Evolutionary conservation across 1,284 basidiomycete genomes (phyloP).

Genomic region (Erythrobasidium hasegawianum): DNA sequence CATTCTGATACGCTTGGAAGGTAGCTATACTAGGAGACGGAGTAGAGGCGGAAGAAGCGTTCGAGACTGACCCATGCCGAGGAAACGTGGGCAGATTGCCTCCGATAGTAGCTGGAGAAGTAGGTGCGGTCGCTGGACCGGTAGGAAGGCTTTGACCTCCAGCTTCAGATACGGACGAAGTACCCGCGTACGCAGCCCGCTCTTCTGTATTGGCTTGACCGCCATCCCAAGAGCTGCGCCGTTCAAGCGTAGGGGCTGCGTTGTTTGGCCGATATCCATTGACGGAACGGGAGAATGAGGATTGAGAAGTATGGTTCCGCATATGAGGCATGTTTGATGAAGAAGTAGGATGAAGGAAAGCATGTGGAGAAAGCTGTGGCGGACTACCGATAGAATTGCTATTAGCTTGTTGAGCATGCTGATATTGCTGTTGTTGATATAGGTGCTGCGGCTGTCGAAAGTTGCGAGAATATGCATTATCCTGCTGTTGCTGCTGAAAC

Average conservation of each 20-base stretch:
- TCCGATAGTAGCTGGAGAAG: constrained; percentile 11
- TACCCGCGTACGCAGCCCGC: neutral
- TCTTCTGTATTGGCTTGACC: constrained; percentile 11
- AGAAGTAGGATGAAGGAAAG: neutral
- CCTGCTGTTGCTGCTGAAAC: neutral
- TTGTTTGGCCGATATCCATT: constrained; percentile 1
- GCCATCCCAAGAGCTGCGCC: constrained; percentile 30
- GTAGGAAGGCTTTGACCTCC: neutral
- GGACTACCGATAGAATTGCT: neutral
- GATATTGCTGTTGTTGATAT: constrained; percentile 15
- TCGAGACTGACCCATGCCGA: neutral
- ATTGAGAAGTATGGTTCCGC: too few species aligned
- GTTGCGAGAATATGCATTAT: neutral
- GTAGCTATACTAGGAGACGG: constrained; percentile 7
- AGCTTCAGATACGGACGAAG: constrained; percentile 22
- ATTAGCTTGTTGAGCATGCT: neutral
- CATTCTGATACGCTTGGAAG: too few species aligned
- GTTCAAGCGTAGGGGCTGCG: neutral
- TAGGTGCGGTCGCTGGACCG: constrained; percentile 25
- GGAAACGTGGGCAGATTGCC: constrained; percentile 13
- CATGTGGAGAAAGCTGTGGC: neutral
- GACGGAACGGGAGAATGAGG: neutral
- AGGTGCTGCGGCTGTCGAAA: constrained; percentile 3
- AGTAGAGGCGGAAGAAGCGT: constrained; percentile 12
- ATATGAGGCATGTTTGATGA: too few species aligned